Evolutionary conservation across 352 stramenopile genomes (phyloP), one percentile per base, ranked within the genome.

Genomic region (Globisporangium solare): DNA sequence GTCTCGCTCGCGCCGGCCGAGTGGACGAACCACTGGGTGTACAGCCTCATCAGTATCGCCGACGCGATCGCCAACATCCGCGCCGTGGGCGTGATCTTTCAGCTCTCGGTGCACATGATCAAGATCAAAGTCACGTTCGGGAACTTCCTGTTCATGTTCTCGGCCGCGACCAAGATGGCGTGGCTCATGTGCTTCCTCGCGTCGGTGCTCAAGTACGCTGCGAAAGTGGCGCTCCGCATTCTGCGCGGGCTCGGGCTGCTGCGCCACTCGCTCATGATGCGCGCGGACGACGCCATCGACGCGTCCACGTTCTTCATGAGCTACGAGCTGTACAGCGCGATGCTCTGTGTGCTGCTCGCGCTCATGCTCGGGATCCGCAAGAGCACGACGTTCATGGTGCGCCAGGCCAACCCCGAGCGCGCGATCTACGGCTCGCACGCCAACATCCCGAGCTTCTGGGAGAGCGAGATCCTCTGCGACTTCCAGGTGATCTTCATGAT

Each of bases 11-110:
- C 64, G 1, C 68, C 70, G 24, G 67, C 68, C 42, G 20, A 74
- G 15, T 79, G 67, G 70, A 70, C 68, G 58, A 79, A 76, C 51
- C 60, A 79, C 55, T 76, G 70, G 70, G 40, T 75, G 18, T 79
- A 79, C 55, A 73, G 70, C 21, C 7, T 14, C 8, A 35, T 79
- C 6, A 75, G 70, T 46, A 71, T 73, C 35, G 32, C 66, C 3
- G 67, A 79, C 35, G 47, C 67, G 14, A 17, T 73, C 18, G 48
- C 43, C 11, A 75, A 66, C 42, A 54, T 69, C 15, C 70, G 61
- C 6, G 56, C 61, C 42, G 71, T 57, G 2, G 74, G 73, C 43
- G 51, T 69, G n/a, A 54, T 71, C 15, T 53, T 70, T 17, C 47
- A 75, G 53, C 53, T 73, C 42, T 68, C 63, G 17, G 66, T 62